phyloP scores from a whole-genome alignment of 2,329 filamentous ascomycete genomes.

The Stagonosporopsis tanaceti region DNA sequence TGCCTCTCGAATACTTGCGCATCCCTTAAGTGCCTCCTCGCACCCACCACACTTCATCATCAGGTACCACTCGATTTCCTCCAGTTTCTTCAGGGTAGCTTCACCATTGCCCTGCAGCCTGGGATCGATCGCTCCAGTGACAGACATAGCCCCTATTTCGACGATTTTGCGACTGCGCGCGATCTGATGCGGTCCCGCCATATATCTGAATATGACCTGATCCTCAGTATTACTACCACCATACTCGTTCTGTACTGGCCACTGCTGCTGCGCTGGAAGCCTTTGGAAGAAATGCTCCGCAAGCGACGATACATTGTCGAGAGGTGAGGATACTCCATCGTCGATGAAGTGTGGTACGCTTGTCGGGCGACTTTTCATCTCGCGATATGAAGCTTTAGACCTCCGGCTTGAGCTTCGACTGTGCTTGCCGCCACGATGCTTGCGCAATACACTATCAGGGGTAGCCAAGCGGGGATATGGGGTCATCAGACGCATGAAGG shows the following conservation, averaged over 20 bases:
- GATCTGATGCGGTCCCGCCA: conserved; percentile 29
- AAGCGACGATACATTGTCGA: conserved; percentile 25
- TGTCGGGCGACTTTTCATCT: conserved; percentile 3
- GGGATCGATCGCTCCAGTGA: conserved; percentile 17
- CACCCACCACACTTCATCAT: conserved; percentile 9
- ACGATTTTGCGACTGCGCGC: conserved; percentile 35
- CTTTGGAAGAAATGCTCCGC: not conserved
- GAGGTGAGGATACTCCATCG: conserved; percentile 20
- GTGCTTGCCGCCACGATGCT: not conserved
- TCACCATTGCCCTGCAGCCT: not conserved
- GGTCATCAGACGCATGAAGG: conserved; percentile 34
- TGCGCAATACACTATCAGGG: conserved; percentile 14
- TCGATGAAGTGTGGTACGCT: conserved; percentile 14
- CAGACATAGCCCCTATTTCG: conserved; percentile 42
- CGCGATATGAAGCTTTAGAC: not conserved
- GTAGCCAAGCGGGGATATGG: conserved; percentile 19
- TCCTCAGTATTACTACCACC: not conserved
- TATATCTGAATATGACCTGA: conserved; percentile 27
- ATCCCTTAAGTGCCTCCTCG: conserved; percentile 29
- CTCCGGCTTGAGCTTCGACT: conserved; percentile 1
- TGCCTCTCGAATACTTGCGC: conserved; percentile 29
- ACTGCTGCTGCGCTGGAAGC: not conserved
- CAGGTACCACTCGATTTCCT: conserved; percentile 30
- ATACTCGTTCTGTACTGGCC: not conserved
- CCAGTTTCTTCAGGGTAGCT: conserved; percentile 22